These are phyloP conservation scores for Russula griseocarnosa DNA, from an alignment of 768 basidiomycete genomes.

Conservation along the genomic window DNA sequence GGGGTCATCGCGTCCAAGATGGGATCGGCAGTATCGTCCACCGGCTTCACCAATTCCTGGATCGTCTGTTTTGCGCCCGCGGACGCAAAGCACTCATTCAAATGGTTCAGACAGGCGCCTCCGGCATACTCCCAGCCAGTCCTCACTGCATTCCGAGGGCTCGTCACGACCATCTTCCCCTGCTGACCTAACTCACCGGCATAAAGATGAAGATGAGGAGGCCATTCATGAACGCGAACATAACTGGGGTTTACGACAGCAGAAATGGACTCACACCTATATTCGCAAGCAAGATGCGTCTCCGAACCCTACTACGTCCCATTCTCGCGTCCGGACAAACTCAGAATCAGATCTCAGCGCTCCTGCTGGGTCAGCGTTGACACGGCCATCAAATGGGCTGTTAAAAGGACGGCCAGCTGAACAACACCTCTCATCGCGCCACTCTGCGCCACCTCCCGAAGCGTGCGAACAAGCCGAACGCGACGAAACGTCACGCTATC, in stretches of 20 bases:
- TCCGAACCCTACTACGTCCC: conserved; percentile 23
- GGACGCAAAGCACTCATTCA: background rate
- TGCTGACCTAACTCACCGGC: conserved; percentile 24
- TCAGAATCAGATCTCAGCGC: conserved; percentile 12
- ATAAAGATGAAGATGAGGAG: conserved; percentile 35
- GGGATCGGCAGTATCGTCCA: conserved; percentile 5
- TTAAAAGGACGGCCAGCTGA: conserved; percentile 1
- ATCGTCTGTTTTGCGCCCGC: conserved; percentile 2
- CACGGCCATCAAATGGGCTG: background rate
- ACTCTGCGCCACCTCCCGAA: background rate
- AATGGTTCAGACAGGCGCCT: conserved; percentile 28
- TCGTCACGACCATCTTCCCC: conserved; percentile 17
- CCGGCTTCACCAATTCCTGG: conserved; percentile 12
- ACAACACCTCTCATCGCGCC: background rate
- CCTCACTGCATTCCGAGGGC: conserved; percentile 25
- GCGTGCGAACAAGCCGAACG: background rate
- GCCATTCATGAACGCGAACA: conserved; percentile 53
- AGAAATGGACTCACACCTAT: conserved; percentile 27
- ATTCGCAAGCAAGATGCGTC: conserved; percentile 26
- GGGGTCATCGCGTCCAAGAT: background rate
- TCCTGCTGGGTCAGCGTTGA: conserved; percentile 3
- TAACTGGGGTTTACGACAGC: conserved; percentile 66
- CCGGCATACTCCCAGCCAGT: conserved; percentile 16
- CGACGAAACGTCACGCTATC: conserved; percentile 6
- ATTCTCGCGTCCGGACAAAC: conserved; percentile 25